Percentiles rank a stretch among this genome's conserved stretches.
These are phyloP conservation scores for Phialocephala subalpina DNA, from an alignment of 2,329 filamentous ascomycete genomes.

Conservation along the genomic window DNA sequence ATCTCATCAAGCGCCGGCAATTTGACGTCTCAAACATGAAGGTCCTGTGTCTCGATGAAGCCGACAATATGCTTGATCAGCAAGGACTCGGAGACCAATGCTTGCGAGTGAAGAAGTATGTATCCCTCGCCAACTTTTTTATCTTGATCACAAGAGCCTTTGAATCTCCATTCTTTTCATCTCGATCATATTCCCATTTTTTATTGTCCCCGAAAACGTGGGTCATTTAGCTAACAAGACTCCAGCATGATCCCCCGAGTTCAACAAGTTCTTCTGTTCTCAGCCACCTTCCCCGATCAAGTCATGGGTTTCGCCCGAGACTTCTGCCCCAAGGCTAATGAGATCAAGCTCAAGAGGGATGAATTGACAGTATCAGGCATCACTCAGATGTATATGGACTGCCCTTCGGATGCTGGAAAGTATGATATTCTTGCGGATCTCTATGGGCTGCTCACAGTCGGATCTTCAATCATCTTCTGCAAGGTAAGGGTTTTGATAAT, in stretches of 20 bases:
- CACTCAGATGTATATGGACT: conserved; percentile 97
- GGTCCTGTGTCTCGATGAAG: conserved; percentile 92
- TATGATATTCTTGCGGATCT: conserved; percentile 90
- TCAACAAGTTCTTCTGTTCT: conserved; percentile 94
- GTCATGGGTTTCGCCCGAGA: conserved; percentile 84
- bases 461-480: conserved; percentile 98
- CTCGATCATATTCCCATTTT: too few relatives aligned
- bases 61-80: conserved; percentile 98
- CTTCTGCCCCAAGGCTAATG: conserved; percentile 87
- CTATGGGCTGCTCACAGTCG: conserved; percentile 95
- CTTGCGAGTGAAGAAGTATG: conserved; percentile 84
- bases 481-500: conserved; percentile 62
- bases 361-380: conserved; percentile 97
- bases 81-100: conserved; percentile 96
- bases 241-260: conserved; percentile 73
- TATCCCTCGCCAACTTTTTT: conserved; percentile 29
- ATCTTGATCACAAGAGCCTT: too few relatives aligned
- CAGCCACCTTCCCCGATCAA: conserved; percentile 91
- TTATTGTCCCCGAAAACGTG: too few relatives aligned
- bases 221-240: conserved; percentile 24
- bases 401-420: conserved; percentile 80
- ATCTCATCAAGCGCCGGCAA: conserved; percentile 80
- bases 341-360: conserved; percentile 86
- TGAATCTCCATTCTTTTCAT: too few relatives aligned
- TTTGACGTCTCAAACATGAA: conserved; percentile 77